These are phyloP conservation scores for Fusarium redolens DNA, from an alignment of 2,329 filamentous ascomycete species.

Conservation along the genomic window DNA sequence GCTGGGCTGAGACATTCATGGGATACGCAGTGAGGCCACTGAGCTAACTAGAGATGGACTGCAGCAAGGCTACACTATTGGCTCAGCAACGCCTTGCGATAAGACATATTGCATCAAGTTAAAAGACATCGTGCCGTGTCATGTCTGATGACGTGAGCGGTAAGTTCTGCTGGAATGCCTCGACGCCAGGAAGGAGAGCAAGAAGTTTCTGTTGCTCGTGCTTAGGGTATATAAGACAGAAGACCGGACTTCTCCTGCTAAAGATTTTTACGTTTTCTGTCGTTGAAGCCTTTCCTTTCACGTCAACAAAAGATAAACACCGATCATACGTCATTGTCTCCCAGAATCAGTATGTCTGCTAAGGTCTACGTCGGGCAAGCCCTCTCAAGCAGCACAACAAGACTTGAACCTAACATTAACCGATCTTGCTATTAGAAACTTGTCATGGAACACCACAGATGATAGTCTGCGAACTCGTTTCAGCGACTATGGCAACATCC, in stretches of 20 bases:
- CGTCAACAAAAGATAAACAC: background rate
- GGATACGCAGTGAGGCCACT: too few relatives aligned
- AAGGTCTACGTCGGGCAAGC: background rate
- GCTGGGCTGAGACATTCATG: too few relatives aligned
- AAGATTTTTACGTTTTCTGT: too few relatives aligned
- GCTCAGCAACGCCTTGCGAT: background rate
- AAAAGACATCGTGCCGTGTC: background rate
- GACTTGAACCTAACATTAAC: background rate
- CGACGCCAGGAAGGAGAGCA: background rate
- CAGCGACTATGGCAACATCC: too few relatives aligned
- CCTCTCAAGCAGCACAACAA: fast-evolving
- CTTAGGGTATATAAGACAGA: background rate
- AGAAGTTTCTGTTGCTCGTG: too few relatives aligned
- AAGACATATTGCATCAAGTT: background rate
- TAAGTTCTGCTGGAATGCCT: too few relatives aligned
- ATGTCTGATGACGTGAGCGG: background rate
- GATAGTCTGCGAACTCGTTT: background rate
- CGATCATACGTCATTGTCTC: too few relatives aligned
- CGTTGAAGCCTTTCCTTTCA: too few relatives aligned
- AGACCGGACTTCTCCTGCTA: too few relatives aligned
- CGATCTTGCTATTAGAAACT: background rate
- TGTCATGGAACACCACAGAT: background rate
- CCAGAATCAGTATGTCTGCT: background rate
- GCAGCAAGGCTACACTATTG: too few relatives aligned
- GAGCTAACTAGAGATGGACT: too few relatives aligned